Percentiles rank a stretch among this genome's conserved stretches.
Evolutionary conservation across 306 rosid genomes (phyloP).

Genomic region (Cucurbita maxima): DNA sequence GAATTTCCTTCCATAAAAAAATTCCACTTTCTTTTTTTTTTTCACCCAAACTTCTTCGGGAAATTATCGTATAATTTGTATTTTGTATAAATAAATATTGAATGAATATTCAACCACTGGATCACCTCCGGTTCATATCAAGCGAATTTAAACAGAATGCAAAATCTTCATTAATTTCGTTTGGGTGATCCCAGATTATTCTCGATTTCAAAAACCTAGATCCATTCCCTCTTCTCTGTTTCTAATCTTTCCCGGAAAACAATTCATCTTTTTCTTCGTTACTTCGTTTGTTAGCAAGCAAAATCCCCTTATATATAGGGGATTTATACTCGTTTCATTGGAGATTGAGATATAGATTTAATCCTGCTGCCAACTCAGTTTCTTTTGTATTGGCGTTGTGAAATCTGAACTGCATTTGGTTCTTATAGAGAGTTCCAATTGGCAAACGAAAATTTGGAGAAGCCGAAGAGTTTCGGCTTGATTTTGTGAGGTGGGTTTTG

Average conservation of each 20-base stretch:
- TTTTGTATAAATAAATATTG: not conserved
- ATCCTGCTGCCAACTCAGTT: constrained; percentile 6
- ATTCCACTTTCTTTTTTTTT: too few species aligned
- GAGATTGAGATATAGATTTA: constrained; percentile 1
- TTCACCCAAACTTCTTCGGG: too few species aligned
- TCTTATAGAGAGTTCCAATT: not conserved
- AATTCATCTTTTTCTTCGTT: not conserved
- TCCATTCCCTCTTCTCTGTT: constrained; percentile 14
- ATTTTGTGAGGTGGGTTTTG: constrained; percentile 22
- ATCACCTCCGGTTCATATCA: constrained; percentile 28
- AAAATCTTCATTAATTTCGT: not conserved
- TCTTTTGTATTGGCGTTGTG: not conserved
- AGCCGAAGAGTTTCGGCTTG: constrained; percentile 9
- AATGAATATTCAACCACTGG: constrained; percentile 9
- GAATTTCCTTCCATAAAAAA: not conserved
- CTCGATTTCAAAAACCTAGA: constrained; percentile 25
- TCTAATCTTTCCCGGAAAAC: not conserved
- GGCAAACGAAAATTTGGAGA: constrained; percentile 13
- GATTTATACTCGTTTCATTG: not conserved
- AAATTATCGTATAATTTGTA: too few species aligned
- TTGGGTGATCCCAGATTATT: constrained; percentile 39
- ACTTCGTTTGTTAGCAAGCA: not conserved
- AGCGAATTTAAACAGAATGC: not conserved
- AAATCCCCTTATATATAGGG: not conserved
- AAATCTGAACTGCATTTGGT: constrained; percentile 22